Conservation (phyloP, 2,329 filamentous ascomycete species). For the Clonostachys sp. region DNA sequence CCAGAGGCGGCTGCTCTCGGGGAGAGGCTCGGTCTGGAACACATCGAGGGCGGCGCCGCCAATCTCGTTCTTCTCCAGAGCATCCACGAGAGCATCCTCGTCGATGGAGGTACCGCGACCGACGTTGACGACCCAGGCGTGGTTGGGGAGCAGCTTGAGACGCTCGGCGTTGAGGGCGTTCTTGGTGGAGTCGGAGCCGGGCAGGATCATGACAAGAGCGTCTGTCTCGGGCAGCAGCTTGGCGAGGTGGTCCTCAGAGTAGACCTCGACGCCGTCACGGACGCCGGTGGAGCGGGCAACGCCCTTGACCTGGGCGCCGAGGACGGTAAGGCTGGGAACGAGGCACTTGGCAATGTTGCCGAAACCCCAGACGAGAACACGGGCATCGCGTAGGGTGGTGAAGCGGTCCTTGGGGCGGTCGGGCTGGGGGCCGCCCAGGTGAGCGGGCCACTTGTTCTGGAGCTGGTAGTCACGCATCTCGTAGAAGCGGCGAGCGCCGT, state of each 20-base stretch:
- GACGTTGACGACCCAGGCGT: constrained; percentile 52
- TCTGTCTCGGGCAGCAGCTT: constrained; percentile 53
- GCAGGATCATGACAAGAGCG: constrained; percentile 64
- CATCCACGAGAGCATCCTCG: constrained; percentile 41
- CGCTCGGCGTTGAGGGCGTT: constrained; percentile 51
- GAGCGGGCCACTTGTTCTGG: constrained; percentile 51
- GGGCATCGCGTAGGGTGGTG: constrained; percentile 54
- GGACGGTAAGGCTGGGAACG: constrained; percentile 44
- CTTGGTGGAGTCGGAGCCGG: constrained; percentile 49
- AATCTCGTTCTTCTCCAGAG: constrained; percentile 34
- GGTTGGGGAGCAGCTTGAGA: constrained; percentile 47
- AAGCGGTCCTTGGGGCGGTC: constrained; percentile 51
- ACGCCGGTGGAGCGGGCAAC: constrained; percentile 53
- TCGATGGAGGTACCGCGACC: constrained; percentile 43
- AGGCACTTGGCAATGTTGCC: constrained; percentile 63
- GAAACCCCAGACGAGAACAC: constrained; percentile 59
- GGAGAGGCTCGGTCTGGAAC: constrained; percentile 39
- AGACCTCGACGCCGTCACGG: constrained; percentile 53
- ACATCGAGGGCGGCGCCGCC: constrained; percentile 47
- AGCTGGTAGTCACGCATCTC: constrained; percentile 60
- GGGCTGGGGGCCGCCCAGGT: constrained; percentile 56
- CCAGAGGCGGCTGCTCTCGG: constrained; percentile 37
- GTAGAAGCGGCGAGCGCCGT: constrained; percentile 51
- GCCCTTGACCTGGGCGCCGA: constrained; percentile 55
- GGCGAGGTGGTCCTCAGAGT: constrained; percentile 45